Percentiles rank a stretch among this genome's conserved stretches.
These are phyloP conservation scores for Yarrowia bubula DNA, from an alignment of 805 yeast species.

Conservation along the genomic window DNA sequence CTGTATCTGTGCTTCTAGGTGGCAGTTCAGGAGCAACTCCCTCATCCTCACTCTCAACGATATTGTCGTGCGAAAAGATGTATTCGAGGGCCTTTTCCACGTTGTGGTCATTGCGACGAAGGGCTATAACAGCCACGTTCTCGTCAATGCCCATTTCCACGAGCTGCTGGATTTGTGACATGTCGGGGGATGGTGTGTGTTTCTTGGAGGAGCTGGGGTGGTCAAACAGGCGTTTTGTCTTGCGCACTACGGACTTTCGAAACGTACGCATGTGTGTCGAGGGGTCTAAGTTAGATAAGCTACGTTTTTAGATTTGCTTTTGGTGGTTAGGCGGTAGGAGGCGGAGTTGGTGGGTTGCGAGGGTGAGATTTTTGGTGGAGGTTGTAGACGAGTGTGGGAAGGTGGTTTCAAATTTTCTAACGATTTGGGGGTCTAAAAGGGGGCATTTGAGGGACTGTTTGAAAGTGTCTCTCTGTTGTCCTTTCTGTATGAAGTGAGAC, in stretches of 20 bases:
- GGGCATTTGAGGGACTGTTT: too few species aligned
- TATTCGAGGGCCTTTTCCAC: conserved; percentile 23
- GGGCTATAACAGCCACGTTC: neutral
- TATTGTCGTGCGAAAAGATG: conserved; percentile 8
- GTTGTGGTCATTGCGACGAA: conserved; percentile 4
- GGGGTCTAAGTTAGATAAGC: conserved; percentile 13
- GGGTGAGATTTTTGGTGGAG: too few species aligned
- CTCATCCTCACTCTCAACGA: conserved; percentile 9
- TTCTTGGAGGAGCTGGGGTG: neutral
- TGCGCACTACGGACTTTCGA: conserved; percentile 8
- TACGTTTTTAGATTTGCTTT: neutral
- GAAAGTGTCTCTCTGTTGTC: too few species aligned
- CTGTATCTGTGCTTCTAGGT: neutral
- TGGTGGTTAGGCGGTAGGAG: too few species aligned
- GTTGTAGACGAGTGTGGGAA: too few species aligned
- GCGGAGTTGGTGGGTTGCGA: too few species aligned
- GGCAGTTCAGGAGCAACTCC: neutral
- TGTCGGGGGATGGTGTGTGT: neutral
- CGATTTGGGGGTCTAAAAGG: too few species aligned
- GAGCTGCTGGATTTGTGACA: conserved; percentile 13
- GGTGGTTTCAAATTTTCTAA: too few species aligned
- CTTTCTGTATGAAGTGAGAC: too few species aligned
- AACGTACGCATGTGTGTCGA: conserved; percentile 7
- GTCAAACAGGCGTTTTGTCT: conserved; percentile 13
- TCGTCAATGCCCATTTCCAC: conserved; percentile 20